Base-by-base conservation (phyloP, 805 yeast genomes). In the Nakazawaea ernobii region DNA sequence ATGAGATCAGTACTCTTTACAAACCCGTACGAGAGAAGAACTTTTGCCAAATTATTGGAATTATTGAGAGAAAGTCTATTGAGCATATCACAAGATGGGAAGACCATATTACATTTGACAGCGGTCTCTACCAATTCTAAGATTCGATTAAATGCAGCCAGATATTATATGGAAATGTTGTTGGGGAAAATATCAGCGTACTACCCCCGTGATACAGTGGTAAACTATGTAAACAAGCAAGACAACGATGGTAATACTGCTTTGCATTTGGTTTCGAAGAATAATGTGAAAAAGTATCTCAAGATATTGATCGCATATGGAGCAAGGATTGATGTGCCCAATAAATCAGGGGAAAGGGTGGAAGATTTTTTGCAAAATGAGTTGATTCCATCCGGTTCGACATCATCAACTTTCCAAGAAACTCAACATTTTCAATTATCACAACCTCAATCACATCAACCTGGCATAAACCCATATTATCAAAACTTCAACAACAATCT, bases 81-180 rank as follows among this genome's bases (percentile, higher is more conserved):
- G 53, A 86, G 84, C 60, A 73, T 85, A 8, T 98, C 94, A 65
- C 68, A 73, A 8, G 75, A 77, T 45, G 82, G 81, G 14, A 80
- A 87, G 55, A 89, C 96, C 0, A 82, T 95, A 0, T 67, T 94
- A 42, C 99, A 94, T 61, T 94, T 90, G 61, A 82, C 92, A 49
- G 86, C 92, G 24, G 75, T 70, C 55, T 80, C 84, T 50, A 82
- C 86, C 30, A 75, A 80, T 43, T 74, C 82, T n/a, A 71, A 74
- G 48, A 75, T 84, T 14, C 79, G 88, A 53, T 72, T 84, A 13
- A 86, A 91, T 1, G 82, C 96, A 7, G 86, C 96, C 8, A 69
- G 86, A 33, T 91, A 91, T 63, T 92, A 94, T 62, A 68, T 88
- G 54, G 94, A 86, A 58, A 75, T 82, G 10, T 67, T 91, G 36